A percentile compares a stretch with the other conserved stretches of the same genome.
These are phyloP conservation scores for Tolypocladium album DNA, from an alignment of 2,329 filamentous ascomycete species.

Conservation along the genomic window DNA sequence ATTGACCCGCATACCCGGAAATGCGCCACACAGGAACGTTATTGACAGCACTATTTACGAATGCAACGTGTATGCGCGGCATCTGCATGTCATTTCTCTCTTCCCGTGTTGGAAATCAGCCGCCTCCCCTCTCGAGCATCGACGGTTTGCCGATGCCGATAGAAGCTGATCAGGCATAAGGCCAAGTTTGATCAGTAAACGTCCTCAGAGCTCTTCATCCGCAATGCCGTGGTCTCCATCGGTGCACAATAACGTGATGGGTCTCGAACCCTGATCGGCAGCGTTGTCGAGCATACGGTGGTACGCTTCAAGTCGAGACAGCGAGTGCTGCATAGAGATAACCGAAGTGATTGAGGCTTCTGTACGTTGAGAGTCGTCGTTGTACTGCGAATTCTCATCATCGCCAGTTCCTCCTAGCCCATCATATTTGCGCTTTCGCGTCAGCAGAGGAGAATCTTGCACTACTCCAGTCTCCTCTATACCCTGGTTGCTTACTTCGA, in stretches of 20 bases:
- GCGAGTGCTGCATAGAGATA: slow-evolving; percentile 10
- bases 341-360: slow-evolving; percentile 6
- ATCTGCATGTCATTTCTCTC: neutral
- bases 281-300: slow-evolving; percentile 18
- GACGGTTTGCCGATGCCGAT: neutral
- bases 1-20: neutral
- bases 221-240: slow-evolving; percentile 17
- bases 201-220: slow-evolving; percentile 21
- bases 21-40: neutral
- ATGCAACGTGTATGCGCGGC: neutral
- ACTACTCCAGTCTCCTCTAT: neutral
- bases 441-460: neutral
- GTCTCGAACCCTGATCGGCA: slow-evolving; percentile 15
- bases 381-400: neutral
- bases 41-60: neutral
- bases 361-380: slow-evolving; percentile 3
- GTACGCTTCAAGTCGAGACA: slow-evolving; percentile 20
- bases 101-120: neutral
- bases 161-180: neutral
- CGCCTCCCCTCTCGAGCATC: neutral
- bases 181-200: neutral
- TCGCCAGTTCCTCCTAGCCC: slow-evolving; percentile 2
- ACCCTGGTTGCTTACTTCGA: neutral
- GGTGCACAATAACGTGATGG: slow-evolving; percentile 23
- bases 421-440: slow-evolving; percentile 11